phyloP scores from a whole-genome alignment of 2,329 filamentous ascomycete genomes.

The Erysiphe pulchra region DNA sequence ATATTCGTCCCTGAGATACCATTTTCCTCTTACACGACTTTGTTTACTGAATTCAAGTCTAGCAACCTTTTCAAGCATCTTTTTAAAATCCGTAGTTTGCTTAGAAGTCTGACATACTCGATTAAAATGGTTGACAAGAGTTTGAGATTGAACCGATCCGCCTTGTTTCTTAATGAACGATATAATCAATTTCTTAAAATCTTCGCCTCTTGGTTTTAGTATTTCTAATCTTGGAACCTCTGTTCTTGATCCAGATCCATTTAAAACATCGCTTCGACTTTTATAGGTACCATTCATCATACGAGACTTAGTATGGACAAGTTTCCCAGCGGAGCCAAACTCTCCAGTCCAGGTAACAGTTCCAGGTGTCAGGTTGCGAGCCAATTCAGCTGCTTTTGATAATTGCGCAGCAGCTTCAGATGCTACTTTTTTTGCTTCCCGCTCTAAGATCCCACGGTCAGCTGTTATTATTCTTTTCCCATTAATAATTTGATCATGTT shows the following conservation, averaged over 20 bases:
- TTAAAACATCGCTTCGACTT: slow-evolving; percentile 14
- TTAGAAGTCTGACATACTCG: slow-evolving; percentile 43
- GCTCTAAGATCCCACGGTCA: slow-evolving; percentile 52
- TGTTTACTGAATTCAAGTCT: slow-evolving; percentile 24
- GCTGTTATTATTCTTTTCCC: slow-evolving; percentile 45
- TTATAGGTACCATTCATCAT: slow-evolving; percentile 8
- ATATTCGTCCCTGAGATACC: slow-evolving; percentile 13
- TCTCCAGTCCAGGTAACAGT: slow-evolving; percentile 87
- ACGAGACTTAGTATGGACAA: slow-evolving; percentile 19
- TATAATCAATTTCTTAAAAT: slow-evolving; percentile 48
- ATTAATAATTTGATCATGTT: slow-evolving; percentile 78
- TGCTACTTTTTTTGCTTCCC: slow-evolving; percentile 59
- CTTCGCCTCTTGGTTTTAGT: slow-evolving; percentile 21
- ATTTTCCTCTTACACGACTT: slow-evolving; percentile 11
- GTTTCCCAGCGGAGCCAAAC: slow-evolving; percentile 51
- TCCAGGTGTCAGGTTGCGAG: slow-evolving; percentile 48
- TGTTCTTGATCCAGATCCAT: slow-evolving; percentile 19
- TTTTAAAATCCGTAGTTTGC: slow-evolving; percentile 56
- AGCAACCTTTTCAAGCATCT: slow-evolving; percentile 53
- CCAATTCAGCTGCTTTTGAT: slow-evolving; percentile 44
- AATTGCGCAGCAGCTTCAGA: slow-evolving; percentile 54
- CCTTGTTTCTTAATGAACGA: slow-evolving; percentile 57
- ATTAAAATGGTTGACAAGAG: slow-evolving; percentile 77
- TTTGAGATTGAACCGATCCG: slow-evolving; percentile 56
- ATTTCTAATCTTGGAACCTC: slow-evolving; percentile 8